A percentile compares a stretch with the other conserved stretches of the same genome.
These are phyloP conservation scores for Arxiozyma heterogenica DNA, from an alignment of 1,139 yeast genomes.

Conservation along the genomic window DNA sequence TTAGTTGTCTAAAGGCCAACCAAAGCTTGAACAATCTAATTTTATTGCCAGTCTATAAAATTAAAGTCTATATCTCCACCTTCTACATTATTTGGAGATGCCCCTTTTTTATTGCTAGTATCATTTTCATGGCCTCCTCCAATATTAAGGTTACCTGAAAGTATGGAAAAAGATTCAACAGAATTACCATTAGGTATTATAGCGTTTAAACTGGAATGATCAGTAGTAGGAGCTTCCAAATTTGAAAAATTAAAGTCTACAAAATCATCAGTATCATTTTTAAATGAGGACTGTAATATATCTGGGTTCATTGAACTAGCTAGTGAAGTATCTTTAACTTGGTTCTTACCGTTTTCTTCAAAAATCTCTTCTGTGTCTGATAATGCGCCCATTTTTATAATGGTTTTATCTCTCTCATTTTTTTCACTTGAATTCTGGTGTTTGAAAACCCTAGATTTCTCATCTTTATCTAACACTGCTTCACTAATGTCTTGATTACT, in stretches of 20 bases:
- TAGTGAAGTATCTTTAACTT: neutral
- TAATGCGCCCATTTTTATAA: neutral
- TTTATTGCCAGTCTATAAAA: slow-evolving; percentile 14
- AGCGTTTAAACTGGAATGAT: neutral
- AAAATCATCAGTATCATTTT: neutral
- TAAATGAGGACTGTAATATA: neutral
- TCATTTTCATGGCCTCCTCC: slow-evolving; percentile 12
- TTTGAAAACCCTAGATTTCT: neutral
- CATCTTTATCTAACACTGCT: neutral
- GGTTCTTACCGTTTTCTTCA: neutral
- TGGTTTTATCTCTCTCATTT: neutral
- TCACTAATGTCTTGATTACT: neutral
- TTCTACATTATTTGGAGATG: slow-evolving; percentile 10
- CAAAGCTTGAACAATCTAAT: neutral
- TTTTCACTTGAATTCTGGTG: neutral
- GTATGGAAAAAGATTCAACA: neutral
- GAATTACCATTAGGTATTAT: neutral
- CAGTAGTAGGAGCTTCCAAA: neutral
- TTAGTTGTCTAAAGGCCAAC: neutral
- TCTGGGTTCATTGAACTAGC: neutral
- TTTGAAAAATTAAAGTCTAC: slow-evolving; percentile 1
- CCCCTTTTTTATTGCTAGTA: slow-evolving; percentile 2
- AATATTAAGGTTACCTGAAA: neutral
- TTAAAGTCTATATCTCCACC: slow-evolving; percentile 18
- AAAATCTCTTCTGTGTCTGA: neutral